A percentile compares a stretch with the other conserved stretches of the same genome.
These are phyloP conservation scores for Diaporthe eres DNA, from an alignment of 2,329 filamentous ascomycete genomes.

Conservation along the genomic window DNA sequence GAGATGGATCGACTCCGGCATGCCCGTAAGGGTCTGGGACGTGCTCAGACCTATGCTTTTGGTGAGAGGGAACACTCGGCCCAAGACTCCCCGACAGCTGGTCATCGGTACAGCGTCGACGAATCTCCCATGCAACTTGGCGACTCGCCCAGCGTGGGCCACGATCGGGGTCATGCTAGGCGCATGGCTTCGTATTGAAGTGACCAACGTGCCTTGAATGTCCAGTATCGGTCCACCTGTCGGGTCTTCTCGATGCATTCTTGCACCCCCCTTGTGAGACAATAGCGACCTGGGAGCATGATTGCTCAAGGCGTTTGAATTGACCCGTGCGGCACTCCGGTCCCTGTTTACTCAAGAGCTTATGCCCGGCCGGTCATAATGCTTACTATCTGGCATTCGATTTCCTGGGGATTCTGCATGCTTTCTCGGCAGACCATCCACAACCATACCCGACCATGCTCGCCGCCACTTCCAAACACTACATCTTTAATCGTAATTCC, in stretches of 20 bases:
- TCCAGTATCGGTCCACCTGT: slow-evolving; percentile 15
- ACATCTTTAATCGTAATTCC: slow-evolving; percentile 42
- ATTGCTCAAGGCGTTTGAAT: too few relatives aligned
- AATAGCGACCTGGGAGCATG: background rate
- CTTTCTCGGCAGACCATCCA: slow-evolving; percentile 1
- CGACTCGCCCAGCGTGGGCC: slow-evolving; percentile 58
- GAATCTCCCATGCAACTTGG: slow-evolving; percentile 60
- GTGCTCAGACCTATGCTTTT: slow-evolving; percentile 96
- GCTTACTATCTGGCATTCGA: background rate
- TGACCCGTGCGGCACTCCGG: background rate
- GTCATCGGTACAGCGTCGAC: slow-evolving; percentile 58
- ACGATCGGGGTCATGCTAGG: slow-evolving; percentile 67
- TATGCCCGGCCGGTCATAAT: background rate
- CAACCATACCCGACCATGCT: slow-evolving; percentile 29
- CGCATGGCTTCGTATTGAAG: slow-evolving; percentile 76
- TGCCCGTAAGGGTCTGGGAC: slow-evolving; percentile 82
- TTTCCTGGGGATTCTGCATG: background rate
- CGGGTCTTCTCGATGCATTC: background rate
- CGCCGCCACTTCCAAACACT: slow-evolving; percentile 33
- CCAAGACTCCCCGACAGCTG: slow-evolving; percentile 73
- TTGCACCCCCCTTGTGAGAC: background rate
- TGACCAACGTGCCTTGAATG: slow-evolving; percentile 27
- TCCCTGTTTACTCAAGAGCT: background rate
- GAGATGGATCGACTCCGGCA: slow-evolving; percentile 95
- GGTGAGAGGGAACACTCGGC: slow-evolving; percentile 76